Base-by-base conservation (phyloP, 148 eudicot genomes). In the Arctostaphylos glauca region DNA sequence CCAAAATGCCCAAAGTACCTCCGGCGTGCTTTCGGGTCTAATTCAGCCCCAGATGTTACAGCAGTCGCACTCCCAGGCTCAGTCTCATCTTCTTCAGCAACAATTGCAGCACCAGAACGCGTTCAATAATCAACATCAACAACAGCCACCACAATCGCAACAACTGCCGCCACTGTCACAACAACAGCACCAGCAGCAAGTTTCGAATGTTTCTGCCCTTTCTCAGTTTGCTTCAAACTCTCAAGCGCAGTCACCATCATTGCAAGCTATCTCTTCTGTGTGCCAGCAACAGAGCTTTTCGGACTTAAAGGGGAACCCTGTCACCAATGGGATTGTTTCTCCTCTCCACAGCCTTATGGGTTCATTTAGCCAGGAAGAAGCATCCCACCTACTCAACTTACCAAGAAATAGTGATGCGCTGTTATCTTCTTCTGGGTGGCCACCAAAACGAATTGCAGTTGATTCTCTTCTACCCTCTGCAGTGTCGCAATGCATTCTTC, bases 331-430 rank as follows among this genome's bases (percentile, higher is more conserved):
- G 85, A 86, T 84, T 79, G 80, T 86, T 84, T 91, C 96, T 80
- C 94, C 97, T 46, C 88, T 93, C 80, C 94, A 90, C 38, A 82
- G 90, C 81, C 55, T 92, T 62, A 82, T 93, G 87, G 89, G 91
- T 70, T 90, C 98, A 68, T 91, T 92, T 83, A 87, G 95, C 47
- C 91, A 89, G 54, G 94, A 87, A 66, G 94, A 89, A 48, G 81
- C 88, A 54, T 87, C 94, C 66, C 92, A 86, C 48, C 88, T 91
- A 56, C 85, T 91, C 67, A 88, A 84, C 76, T 81, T 92, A 83
- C 88, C 90, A 53, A 68, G 87, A 82, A 64, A 64, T 23, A 81
- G 87, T 71, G 87, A 85, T 82, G 64, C 92, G 23, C 47, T 92
- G 66, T 86, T 88, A 68, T 89, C 93, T 80, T 87, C 92, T 59